A percentile compares a stretch with the other conserved stretches of the same genome.
Evolutionary conservation across 441 rosid genomes (phyloP).

Genomic region (Brassica balearica): DNA sequence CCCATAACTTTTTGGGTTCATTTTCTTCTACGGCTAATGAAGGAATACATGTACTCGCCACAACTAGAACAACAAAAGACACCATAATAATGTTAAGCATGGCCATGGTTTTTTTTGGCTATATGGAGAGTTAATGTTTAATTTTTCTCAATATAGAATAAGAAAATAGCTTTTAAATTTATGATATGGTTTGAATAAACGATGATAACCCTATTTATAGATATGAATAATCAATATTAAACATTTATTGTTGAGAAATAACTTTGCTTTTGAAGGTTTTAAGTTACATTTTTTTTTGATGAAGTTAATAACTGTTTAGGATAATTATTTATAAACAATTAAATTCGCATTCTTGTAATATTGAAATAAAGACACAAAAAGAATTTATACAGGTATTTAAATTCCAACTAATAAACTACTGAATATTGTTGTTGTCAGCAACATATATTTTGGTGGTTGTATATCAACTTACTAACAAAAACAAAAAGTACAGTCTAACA

Average conservation of each 20-base stretch:
- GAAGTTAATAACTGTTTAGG: not conserved
- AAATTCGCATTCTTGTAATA: not conserved
- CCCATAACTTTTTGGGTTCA: constrained; percentile 8
- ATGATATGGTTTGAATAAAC: not conserved
- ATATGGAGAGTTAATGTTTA: not conserved
- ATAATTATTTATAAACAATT: not conserved
- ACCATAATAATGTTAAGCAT: not conserved
- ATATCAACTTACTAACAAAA: not conserved
- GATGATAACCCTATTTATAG: constrained; percentile 7
- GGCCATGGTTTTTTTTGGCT: not conserved
- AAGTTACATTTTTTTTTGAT: not conserved
- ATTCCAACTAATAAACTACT: not conserved
- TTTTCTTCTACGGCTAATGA: not conserved
- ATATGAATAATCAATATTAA: not conserved
- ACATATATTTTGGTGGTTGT: not conserved
- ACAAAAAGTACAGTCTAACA: not conserved
- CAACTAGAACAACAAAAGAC: not conserved
- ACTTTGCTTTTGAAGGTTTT: not conserved
- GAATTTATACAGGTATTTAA: not conserved
- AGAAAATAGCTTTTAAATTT: constrained; percentile 3
- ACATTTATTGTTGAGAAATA: not conserved
- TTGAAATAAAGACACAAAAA: not conserved
- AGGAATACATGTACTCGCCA: not conserved
- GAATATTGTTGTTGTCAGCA: not conserved
- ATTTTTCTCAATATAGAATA: not conserved